phyloP scores from a whole-genome alignment of 192 early-diverging fungal species.

The Hyaloraphidium curvatum region DNA sequence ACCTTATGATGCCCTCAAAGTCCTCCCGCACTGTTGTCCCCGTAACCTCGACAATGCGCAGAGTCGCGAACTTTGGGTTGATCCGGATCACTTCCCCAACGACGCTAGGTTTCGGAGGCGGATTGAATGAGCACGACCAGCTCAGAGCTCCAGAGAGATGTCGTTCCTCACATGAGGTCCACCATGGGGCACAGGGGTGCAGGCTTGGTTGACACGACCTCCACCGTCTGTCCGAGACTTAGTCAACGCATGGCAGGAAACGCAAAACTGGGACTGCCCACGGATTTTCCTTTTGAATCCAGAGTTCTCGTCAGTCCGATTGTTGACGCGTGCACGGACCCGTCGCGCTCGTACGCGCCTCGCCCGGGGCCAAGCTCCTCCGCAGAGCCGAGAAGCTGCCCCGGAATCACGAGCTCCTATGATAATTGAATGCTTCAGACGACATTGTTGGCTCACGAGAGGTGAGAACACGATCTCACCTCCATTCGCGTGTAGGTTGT shows the following conservation, averaged over 20 bases:
- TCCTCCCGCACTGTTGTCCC: slow-evolving; percentile 58
- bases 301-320: background rate
- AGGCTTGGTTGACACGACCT: slow-evolving; percentile 37
- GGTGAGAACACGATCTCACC: background rate
- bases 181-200: slow-evolving; percentile 57
- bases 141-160: background rate
- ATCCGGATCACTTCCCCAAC: slow-evolving; percentile 79
- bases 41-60: slow-evolving; percentile 83
- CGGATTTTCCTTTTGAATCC: slow-evolving; percentile 10
- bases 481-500: background rate
- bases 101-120: slow-evolving; percentile 19
- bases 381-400: slow-evolving; percentile 50
- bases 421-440: background rate
- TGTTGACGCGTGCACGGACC: background rate
- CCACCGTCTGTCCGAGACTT: slow-evolving; percentile 24
- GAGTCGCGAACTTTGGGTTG: slow-evolving; percentile 63
- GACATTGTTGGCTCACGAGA: background rate
- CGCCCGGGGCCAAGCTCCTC: slow-evolving; percentile 27
- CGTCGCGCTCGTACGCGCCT: background rate
- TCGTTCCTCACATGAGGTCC: slow-evolving; percentile 29
- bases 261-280: slow-evolving; percentile 28
- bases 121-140: background rate
- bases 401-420: slow-evolving; percentile 38
- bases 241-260: slow-evolving; percentile 5
- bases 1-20: slow-evolving; percentile 74